Evolutionary conservation across 2,329 filamentous ascomycete genomes (phyloP).

Genomic region (Helminthosporium solani): DNA sequence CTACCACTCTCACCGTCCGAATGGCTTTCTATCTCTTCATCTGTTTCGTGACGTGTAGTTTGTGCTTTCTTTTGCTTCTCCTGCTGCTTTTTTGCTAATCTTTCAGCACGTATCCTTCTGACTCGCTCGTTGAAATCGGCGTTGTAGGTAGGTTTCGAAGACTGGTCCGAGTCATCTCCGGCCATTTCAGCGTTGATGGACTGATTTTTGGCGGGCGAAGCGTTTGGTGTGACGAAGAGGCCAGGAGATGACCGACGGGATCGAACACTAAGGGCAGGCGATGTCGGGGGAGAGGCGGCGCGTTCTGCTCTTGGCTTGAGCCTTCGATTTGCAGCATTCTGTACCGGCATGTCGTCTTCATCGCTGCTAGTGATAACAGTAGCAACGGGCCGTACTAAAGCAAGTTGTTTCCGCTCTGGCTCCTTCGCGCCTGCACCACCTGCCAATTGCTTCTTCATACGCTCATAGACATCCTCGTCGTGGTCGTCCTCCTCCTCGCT

Average conservation of each 20-base stretch:
- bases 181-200: conserved; percentile 13
- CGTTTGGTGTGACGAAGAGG: conserved; percentile 58
- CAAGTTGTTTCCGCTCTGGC: conserved; percentile 6
- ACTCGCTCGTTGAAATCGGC: conserved; percentile 71
- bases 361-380: conserved; percentile 17
- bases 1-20: conserved; percentile 56
- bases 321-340: conserved; percentile 16
- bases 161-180: conserved; percentile 49
- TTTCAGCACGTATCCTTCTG: conserved; percentile 70
- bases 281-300: conserved; percentile 16
- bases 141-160: conserved; percentile 49
- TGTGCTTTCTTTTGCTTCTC: conserved; percentile 38
- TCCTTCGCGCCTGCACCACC: conserved; percentile 19
- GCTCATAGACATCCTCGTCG: conserved; percentile 48
- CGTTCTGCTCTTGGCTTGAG: conserved; percentile 10
- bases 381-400: background rate
- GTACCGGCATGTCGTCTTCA: conserved; percentile 33
- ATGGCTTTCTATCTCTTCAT: conserved; percentile 52
- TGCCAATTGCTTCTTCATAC: conserved; percentile 50
- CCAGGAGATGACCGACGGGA: conserved; percentile 50
- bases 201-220: conserved; percentile 36
- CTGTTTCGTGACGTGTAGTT: conserved; percentile 17
- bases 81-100: conserved; percentile 65
- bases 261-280: conserved; percentile 16
- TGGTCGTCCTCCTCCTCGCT: conserved; percentile 30